phyloP scores from a whole-genome alignment of 1,139 yeast genomes.

The Hyphopichia pseudoburtonii region DNA sequence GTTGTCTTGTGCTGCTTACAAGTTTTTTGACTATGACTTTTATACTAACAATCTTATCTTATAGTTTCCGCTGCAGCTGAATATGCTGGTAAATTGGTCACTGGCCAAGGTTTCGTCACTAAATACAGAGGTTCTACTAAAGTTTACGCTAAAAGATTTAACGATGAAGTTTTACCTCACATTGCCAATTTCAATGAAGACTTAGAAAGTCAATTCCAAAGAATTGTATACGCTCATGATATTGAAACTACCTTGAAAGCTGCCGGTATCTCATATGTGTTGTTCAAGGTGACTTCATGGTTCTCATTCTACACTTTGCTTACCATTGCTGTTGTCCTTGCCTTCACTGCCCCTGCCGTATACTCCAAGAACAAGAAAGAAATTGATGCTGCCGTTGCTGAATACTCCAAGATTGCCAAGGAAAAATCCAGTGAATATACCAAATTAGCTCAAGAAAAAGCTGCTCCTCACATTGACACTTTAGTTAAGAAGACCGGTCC shows the following conservation, averaged over 20 bases:
- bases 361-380: constrained; percentile 75
- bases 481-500: constrained; percentile 65
- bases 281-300: constrained; percentile 74
- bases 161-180: constrained; percentile 42
- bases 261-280: constrained; percentile 62
- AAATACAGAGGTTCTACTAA: constrained; percentile 55
- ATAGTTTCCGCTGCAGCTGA: constrained; percentile 66
- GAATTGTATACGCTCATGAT: constrained; percentile 64
- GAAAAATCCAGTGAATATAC: constrained; percentile 54
- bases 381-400: constrained; percentile 72
- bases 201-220: constrained; percentile 53
- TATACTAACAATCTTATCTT: constrained; percentile 18
- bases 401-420: constrained; percentile 55
- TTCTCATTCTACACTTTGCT: constrained; percentile 72
- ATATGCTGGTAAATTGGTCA: constrained; percentile 61
- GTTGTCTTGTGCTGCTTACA: constrained; percentile 2
- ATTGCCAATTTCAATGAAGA: constrained; percentile 42
- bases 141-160: constrained; percentile 40
- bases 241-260: constrained; percentile 71
- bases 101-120: constrained; percentile 73
- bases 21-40: not conserved
- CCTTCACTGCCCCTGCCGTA: constrained; percentile 75
- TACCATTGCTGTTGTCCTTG: constrained; percentile 54
- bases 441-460: constrained; percentile 54
- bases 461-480: constrained; percentile 43